These are phyloP conservation scores for Colletotrichum tanaceti DNA, from an alignment of 2,329 filamentous ascomycete genomes.

Conservation along the genomic window DNA sequence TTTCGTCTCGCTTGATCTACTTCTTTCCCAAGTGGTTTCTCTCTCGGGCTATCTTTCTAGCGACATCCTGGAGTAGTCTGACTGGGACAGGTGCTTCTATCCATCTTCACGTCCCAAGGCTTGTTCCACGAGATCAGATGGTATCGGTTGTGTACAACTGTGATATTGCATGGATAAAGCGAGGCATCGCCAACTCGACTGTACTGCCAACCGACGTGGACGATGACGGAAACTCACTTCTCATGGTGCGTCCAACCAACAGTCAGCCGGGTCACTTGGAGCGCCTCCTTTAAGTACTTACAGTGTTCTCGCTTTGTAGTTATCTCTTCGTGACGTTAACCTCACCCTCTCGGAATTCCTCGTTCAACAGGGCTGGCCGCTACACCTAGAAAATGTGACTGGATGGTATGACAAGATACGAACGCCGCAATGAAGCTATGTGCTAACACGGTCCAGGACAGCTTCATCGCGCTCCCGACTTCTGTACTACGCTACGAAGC, in stretches of 20 bases:
- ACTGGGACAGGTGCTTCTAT: slow-evolving; percentile 12
- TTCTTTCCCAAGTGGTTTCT: slow-evolving; percentile 23
- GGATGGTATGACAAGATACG: slow-evolving; percentile 2
- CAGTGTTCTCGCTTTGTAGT: neutral
- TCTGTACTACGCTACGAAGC: slow-evolving; percentile 15
- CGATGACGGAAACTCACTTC: slow-evolving; percentile 20
- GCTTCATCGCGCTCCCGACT: slow-evolving; percentile 11
- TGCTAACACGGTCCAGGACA: neutral
- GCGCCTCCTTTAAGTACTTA: neutral
- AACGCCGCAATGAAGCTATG: too few species aligned
- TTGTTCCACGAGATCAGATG: neutral
- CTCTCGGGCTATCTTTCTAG: slow-evolving; percentile 4
- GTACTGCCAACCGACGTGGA: slow-evolving; percentile 20
- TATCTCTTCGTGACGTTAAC: slow-evolving; percentile 10
- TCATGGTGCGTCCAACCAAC: slow-evolving; percentile 12
- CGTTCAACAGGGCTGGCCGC: slow-evolving; percentile 18
- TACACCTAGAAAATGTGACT: slow-evolving; percentile 3
- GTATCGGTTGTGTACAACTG: slow-evolving; percentile 11
- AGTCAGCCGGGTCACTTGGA: too few species aligned
- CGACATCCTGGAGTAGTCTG: slow-evolving; percentile 10
- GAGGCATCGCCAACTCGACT: slow-evolving; percentile 14
- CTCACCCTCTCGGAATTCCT: slow-evolving; percentile 9
- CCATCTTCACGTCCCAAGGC: slow-evolving; percentile 7
- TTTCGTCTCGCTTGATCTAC: slow-evolving; percentile 16
- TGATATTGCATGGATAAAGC: slow-evolving; percentile 25